A percentile compares a stretch with the other conserved stretches of the same genome.
These are phyloP conservation scores for Sarocladiaceae sp. DNA, from an alignment of 2,329 filamentous ascomycete species.

Conservation along the genomic window DNA sequence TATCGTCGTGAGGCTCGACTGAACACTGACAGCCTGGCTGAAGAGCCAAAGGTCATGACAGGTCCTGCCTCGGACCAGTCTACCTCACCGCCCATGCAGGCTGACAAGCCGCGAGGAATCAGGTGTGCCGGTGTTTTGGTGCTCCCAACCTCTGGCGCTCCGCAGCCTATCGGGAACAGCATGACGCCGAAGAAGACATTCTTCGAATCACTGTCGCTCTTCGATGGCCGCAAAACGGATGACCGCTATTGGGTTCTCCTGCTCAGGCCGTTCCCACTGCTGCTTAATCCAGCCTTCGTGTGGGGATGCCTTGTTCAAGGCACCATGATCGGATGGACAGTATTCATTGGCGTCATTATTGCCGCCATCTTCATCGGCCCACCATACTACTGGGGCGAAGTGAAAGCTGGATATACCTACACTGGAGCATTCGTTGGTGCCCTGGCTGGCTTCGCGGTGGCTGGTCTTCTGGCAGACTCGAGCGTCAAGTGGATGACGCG, in stretches of 20 bases:
- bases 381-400: slow-evolving; percentile 77
- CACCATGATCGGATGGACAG: slow-evolving; percentile 90
- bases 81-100: neutral
- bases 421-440: slow-evolving; percentile 82
- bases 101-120: slow-evolving; percentile 4
- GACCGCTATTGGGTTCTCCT: slow-evolving; percentile 64
- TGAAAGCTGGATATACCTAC: slow-evolving; percentile 82
- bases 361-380: slow-evolving; percentile 78
- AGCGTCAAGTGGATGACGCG: slow-evolving; percentile 67
- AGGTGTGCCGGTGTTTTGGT: slow-evolving; percentile 23
- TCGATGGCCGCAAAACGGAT: slow-evolving; percentile 78
- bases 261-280: slow-evolving; percentile 75
- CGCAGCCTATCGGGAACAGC: slow-evolving; percentile 29
- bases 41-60: slow-evolving; percentile 19
- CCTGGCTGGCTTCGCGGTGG: slow-evolving; percentile 70
- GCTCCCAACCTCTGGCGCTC: slow-evolving; percentile 26
- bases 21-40: slow-evolving; percentile 62
- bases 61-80: slow-evolving; percentile 7
- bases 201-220: slow-evolving; percentile 57
- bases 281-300: slow-evolving; percentile 79
- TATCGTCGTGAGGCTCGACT: slow-evolving; percentile 63
- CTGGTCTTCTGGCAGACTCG: slow-evolving; percentile 70
- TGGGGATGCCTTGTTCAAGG: slow-evolving; percentile 72
- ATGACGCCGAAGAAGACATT: slow-evolving; percentile 53
- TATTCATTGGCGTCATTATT: slow-evolving; percentile 82